These are phyloP conservation scores for Verticillium isaacii DNA, from an alignment of 2,329 filamentous ascomycete genomes.

Conservation along the genomic window DNA sequence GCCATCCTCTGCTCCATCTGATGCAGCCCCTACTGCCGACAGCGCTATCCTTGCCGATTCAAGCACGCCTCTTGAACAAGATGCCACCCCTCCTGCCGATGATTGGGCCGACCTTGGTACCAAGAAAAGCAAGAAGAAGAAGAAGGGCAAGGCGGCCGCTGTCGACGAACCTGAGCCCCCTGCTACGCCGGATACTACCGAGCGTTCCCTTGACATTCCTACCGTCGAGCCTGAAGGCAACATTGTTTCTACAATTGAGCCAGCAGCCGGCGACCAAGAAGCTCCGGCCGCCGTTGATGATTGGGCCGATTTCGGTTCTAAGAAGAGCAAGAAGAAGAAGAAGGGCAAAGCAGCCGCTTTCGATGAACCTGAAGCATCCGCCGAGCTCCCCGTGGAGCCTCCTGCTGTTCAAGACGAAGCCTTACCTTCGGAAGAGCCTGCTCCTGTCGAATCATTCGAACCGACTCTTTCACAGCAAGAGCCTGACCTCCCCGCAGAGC, in stretches of 20 bases:
- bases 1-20: neutral
- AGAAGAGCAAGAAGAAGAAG: slow-evolving; percentile 1
- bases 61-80: neutral
- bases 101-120: neutral
- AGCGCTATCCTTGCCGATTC: neutral
- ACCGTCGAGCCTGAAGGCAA: neutral
- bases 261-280: neutral
- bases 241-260: neutral
- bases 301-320: neutral
- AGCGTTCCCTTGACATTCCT: neutral
- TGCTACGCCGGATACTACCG: neutral
- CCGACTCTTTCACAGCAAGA: neutral
- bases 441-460: neutral
- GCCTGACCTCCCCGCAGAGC: neutral
- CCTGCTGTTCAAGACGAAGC: neutral
- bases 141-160: slow-evolving; percentile 14
- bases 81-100: neutral
- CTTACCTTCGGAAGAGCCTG: neutral
- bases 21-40: neutral
- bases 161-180: neutral
- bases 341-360: neutral
- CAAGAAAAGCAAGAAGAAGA: slow-evolving; percentile 20
- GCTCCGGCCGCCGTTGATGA: neutral
- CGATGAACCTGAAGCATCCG: neutral
- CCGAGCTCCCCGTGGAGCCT: neutral